These are phyloP conservation scores for Metschnikowia picachoensis DNA, from an alignment of 805 yeast species.

Conservation along the genomic window DNA sequence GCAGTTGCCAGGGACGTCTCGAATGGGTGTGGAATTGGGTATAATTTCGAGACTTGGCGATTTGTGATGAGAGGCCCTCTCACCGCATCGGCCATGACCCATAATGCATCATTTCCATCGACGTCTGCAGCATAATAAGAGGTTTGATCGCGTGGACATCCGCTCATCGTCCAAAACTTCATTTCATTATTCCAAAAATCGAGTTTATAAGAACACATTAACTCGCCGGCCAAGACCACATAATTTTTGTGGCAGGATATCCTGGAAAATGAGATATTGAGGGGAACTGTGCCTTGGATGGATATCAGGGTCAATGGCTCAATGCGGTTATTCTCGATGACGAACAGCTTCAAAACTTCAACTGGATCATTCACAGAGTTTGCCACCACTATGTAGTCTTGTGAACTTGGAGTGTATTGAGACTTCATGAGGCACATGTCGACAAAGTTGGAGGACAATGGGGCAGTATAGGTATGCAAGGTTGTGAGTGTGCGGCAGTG, in stretches of 20 bases:
- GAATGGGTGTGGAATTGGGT: conserved; percentile 1
- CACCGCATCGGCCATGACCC: conserved; percentile 9
- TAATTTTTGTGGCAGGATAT: conserved; percentile 1
- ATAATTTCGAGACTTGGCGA: not conserved
- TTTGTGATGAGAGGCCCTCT: conserved; percentile 9
- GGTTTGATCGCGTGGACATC: not conserved
- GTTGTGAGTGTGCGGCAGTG: conserved; percentile 3
- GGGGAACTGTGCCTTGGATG: conserved; percentile 6
- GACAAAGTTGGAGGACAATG: not conserved
- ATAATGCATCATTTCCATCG: conserved; percentile 3
- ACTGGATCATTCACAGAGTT: not conserved
- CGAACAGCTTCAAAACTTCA: conserved; percentile 2
- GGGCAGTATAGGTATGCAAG: conserved; percentile 3
- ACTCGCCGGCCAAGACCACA: conserved; percentile 9
- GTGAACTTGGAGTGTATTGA: not conserved
- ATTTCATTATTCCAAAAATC: not conserved
- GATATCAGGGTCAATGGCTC: not conserved
- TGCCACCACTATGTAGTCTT: conserved; percentile 7
- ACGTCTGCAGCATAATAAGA: conserved; percentile 15
- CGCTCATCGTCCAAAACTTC: conserved; percentile 2
- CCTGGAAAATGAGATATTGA: conserved; percentile 4
- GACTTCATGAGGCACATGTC: conserved; percentile 7
- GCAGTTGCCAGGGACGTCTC: conserved; percentile 15
- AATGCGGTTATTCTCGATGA: conserved; percentile 1
- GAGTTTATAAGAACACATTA: not conserved